Percentiles rank a stretch among this genome's conserved stretches.
Conservation (phyloP, 1,284 basidiomycete genomes). For the Prillingera fragicola region DNA sequence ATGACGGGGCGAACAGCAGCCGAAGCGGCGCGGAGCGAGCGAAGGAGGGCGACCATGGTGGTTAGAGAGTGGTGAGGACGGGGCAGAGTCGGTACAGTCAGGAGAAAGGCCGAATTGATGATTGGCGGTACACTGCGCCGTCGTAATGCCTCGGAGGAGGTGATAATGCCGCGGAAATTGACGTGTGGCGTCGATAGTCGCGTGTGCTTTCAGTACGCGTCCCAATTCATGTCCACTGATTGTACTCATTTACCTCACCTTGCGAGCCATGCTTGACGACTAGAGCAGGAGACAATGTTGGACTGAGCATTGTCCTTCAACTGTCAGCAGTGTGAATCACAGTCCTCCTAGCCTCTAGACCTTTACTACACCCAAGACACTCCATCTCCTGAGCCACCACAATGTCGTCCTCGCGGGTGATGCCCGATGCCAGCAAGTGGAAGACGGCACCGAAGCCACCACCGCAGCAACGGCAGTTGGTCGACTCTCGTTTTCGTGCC, state of each 20-base stretch:
- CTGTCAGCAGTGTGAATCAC: too few species aligned
- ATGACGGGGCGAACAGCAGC: slow-evolving; percentile 21
- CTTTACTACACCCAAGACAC: too few species aligned
- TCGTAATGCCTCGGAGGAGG: not conserved
- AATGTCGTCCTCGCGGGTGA: slow-evolving; percentile 11
- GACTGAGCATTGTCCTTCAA: too few species aligned
- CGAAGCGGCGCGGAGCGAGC: slow-evolving; percentile 32
- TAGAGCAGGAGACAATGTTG: too few species aligned
- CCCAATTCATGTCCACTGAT: too few species aligned
- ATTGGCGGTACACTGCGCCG: not conserved
- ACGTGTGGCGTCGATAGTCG: not conserved
- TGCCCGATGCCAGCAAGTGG: slow-evolving; percentile 37
- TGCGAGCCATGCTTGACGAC: too few species aligned
- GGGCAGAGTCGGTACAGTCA: not conserved
- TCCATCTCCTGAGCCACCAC: too few species aligned
- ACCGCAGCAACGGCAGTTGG: slow-evolving; percentile 9
- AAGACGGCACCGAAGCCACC: slow-evolving; percentile 11
- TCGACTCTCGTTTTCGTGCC: slow-evolving; percentile 8
- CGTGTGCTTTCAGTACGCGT: not conserved
- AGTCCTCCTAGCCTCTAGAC: too few species aligned
- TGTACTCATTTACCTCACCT: too few species aligned
- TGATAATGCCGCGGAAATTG: not conserved
- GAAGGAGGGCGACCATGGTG: slow-evolving; percentile 36
- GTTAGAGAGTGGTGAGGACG: slow-evolving; percentile 12
- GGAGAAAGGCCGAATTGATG: not conserved